Evolutionary conservation across 1,284 basidiomycete species (phyloP), one percentile per base, ranked within the genome.

Genomic region (Rhodotorula sp.): DNA sequence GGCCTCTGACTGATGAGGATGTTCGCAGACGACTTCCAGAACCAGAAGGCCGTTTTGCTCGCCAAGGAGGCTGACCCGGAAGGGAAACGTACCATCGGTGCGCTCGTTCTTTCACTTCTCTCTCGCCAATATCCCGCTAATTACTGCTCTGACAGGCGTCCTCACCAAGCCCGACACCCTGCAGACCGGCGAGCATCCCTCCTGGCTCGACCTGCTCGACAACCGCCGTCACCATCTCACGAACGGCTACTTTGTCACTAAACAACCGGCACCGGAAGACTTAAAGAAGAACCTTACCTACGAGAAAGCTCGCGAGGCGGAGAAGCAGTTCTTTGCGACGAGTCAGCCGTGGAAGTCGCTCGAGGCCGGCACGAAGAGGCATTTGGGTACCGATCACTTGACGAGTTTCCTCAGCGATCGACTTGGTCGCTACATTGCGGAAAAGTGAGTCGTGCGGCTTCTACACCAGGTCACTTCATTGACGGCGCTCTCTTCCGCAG

Each of bases 101-200:
- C 48, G 84, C 27, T n/a, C n/a, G n/a, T 27, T 22, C n/a, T 15
- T 24, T 77, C 44, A 48, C 17, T 22, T n/a, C 62, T 32, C 30
- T 60, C 64, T 59, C 57, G n/a, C n/a, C n/a, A n/a, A n/a, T 47
- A 13, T 27, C 7, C 6, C 36, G 29, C 7, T 24, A 1, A 30
- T 36, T 61, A 22, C 1, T 24, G 20, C 29, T 52, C 29, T 27
- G 46, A 10, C 48, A 90, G 90, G 89, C 65, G 89, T 91, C 24
- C 82, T 91, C n/a, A 91, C 90, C 0, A 91, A 91, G 77, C 88
- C 89, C 0, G 90, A 91, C 76, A 85, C 86, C 7, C 89, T 90
- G 57, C 85, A 84, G 0, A 10, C 75, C 0, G 89, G 88, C 0
- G 87, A 89, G 39, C 86, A 90, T 71, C 74, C 77, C 0, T 75